Evolutionary conservation across 2,329 filamentous ascomycete species (phyloP).

Genomic region (Exophiala sideris): DNA sequence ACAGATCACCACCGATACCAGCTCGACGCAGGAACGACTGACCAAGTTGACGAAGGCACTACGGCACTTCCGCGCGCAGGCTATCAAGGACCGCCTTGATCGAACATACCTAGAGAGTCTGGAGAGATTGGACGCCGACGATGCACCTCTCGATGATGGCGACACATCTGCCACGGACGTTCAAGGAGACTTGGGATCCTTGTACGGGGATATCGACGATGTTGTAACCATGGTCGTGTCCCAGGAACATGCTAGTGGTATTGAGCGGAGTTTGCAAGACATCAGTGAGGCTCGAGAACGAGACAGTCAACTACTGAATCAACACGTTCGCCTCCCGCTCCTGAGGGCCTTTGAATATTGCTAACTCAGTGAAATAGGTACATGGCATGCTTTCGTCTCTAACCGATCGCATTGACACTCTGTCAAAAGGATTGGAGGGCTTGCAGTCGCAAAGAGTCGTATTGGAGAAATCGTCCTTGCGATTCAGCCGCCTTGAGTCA

Average conservation of each 20-base stretch:
- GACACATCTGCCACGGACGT: slow-evolving; percentile 1
- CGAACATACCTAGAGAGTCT: slow-evolving; percentile 21
- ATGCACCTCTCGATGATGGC: neutral
- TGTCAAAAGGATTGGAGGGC: slow-evolving; percentile 7
- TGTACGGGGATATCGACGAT: slow-evolving; percentile 26
- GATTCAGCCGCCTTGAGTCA: neutral
- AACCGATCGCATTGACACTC: slow-evolving; percentile 1
- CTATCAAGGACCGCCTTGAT: slow-evolving; percentile 22
- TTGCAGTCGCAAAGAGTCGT: slow-evolving; percentile 15
- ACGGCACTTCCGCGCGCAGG: slow-evolving; percentile 11
- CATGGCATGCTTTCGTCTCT: slow-evolving; percentile 12
- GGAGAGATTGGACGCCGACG: neutral
- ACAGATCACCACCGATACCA: slow-evolving; percentile 1
- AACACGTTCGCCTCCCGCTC: slow-evolving; percentile 2
- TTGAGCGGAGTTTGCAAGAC: slow-evolving; percentile 1
- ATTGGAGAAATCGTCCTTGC: neutral
- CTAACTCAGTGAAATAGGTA: neutral
- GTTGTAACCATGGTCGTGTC: slow-evolving; percentile 23
- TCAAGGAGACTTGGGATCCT: slow-evolving; percentile 18
- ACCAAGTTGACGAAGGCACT: slow-evolving; percentile 13
- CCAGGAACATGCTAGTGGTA: slow-evolving; percentile 17
- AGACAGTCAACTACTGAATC: neutral
- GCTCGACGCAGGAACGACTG: neutral
- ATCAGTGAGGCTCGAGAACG: neutral
- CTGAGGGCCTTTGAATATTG: neutral